phyloP scores from a whole-genome alignment of 2,329 filamentous ascomycete genomes.

The Colletotrichum cereale region DNA sequence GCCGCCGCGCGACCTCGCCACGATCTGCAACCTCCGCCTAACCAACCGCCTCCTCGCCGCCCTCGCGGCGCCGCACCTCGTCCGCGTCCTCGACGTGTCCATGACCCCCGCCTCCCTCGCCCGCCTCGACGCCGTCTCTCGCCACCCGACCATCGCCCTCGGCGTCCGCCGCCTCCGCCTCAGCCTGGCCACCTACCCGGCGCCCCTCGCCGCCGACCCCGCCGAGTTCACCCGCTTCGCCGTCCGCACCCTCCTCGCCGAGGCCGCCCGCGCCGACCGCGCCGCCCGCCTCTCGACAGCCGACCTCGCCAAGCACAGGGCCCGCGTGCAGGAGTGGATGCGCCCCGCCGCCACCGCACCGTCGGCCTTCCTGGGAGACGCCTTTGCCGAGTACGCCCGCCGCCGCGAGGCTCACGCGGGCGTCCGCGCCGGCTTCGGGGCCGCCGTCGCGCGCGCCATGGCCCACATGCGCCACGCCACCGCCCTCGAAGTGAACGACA shows the following conservation, averaged over 20 bases:
- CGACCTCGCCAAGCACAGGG: background rate
- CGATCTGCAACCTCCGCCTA: background rate
- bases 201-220: background rate
- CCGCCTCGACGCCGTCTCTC: background rate
- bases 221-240: background rate
- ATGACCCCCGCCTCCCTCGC: background rate
- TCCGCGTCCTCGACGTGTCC: background rate
- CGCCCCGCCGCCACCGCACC: background rate
- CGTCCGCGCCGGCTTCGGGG: background rate
- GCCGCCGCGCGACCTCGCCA: background rate
- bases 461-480: background rate
- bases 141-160: background rate
- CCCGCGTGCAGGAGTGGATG: background rate
- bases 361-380: background rate
- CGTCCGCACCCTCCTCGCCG: background rate
- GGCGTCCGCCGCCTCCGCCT: conserved; percentile 2
- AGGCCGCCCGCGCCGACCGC: background rate
- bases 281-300: background rate
- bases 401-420: background rate
- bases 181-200: background rate
- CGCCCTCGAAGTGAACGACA: background rate
- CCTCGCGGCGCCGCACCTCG: conserved; percentile 2
- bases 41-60: background rate
- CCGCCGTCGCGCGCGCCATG: background rate
- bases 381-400: background rate